phyloP scores from a whole-genome alignment of 345 rosid species.

The Hypericum androsaemum region DNA sequence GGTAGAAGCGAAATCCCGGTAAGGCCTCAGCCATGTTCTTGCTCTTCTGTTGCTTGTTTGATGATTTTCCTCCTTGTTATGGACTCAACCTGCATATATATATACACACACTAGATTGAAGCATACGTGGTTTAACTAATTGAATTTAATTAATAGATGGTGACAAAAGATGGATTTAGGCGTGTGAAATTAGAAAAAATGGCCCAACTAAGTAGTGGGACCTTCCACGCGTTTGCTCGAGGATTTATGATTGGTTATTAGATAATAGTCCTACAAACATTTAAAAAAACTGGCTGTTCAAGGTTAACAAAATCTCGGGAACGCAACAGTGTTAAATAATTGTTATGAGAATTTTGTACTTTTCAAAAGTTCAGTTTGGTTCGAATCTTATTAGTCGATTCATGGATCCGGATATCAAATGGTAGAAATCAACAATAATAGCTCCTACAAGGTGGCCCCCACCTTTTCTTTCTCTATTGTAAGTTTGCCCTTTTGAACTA shows the following conservation, averaged over 20 bases:
- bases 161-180: conserved; percentile 14
- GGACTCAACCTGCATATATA: neutral
- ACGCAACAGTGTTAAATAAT: too few species aligned
- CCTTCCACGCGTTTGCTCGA: conserved; percentile 45
- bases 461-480: too few species aligned
- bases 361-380: too few species aligned
- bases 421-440: too few species aligned
- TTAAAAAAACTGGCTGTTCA: neutral
- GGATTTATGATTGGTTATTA: neutral
- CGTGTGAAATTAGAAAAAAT: conserved; percentile 55
- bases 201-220: conserved; percentile 11
- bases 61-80: neutral
- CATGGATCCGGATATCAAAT: too few species aligned
- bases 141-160: neutral
- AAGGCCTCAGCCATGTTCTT: conserved; percentile 23
- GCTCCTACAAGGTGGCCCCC: too few species aligned
- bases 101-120: conserved; percentile 16
- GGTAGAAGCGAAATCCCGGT: conserved; percentile 72
- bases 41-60: neutral
- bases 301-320: neutral
- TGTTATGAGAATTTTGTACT: too few species aligned
- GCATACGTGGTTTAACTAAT: too few species aligned
- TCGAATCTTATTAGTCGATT: too few species aligned
- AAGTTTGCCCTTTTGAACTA: conserved; percentile 21
- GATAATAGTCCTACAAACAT: neutral